phyloP scores from a whole-genome alignment of 805 yeast species.

The Yamadazyma insecticola region DNA sequence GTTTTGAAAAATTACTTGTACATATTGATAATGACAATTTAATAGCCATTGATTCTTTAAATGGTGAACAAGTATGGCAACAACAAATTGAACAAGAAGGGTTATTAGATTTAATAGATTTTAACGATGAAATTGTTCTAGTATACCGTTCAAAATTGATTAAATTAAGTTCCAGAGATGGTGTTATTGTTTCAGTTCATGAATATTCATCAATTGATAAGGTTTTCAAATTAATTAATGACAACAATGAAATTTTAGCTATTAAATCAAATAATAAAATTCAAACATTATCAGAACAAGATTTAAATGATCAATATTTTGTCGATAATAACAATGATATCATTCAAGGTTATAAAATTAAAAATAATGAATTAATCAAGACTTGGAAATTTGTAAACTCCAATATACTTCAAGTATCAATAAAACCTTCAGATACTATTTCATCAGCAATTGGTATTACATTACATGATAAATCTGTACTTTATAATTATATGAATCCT shows the following conservation, averaged over 20 bases:
- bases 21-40: conserved; percentile 22
- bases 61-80: conserved; percentile 40
- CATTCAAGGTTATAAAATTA: conserved; percentile 20
- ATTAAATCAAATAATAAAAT: conserved; percentile 1
- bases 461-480: conserved; percentile 63
- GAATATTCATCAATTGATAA: conserved; percentile 7
- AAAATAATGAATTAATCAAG: conserved; percentile 8
- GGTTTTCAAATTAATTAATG: conserved; percentile 4
- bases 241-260: conserved; percentile 1
- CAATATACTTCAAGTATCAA: conserved; percentile 13
- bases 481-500: conserved; percentile 82
- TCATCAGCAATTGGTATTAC: conserved; percentile 61
- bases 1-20: conserved; percentile 29
- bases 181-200: conserved; percentile 10
- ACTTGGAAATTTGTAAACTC: conserved; percentile 28
- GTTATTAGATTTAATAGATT: conserved; percentile 10
- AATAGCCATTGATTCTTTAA: conserved; percentile 37
- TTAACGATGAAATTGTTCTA: conserved; percentile 10
- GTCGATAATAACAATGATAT: conserved; percentile 7
- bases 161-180: conserved; percentile 13
- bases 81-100: conserved; percentile 9
- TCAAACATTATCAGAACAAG: not conserved
- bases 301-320: conserved; percentile 10
- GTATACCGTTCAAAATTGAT: conserved; percentile 10
- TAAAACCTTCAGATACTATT: conserved; percentile 17